Base-by-base conservation (phyloP, 2,329 filamentous ascomycete species). In the Colletotrichum sidae region DNA sequence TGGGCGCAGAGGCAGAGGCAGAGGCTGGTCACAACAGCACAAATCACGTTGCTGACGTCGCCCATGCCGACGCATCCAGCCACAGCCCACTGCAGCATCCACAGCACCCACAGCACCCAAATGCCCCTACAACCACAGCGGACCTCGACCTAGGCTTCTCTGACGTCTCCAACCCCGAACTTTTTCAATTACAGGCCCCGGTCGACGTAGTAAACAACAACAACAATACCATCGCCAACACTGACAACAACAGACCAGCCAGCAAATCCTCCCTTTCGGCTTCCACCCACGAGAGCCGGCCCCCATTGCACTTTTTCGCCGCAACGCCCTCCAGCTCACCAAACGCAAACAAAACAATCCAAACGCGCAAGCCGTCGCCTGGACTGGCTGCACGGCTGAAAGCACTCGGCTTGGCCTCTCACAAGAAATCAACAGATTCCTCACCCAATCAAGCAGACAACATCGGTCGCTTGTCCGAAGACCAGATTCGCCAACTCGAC, bases 401-500 rank as follows among this genome's bases (percentile, higher is more conserved):
- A 73, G 88, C 88, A 46, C 80, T 90, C 49, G 88, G 88, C 44
- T 89, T 90, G 68, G 86, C 86, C 61, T 76, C 77, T 34, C 68
- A 76, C 55, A 79, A 79, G 68, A 78, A 79, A 65, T 71, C 78
- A 68, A 73, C 73, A 51, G 61, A 69, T 37, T 68, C 56, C 53
- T 69, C 34, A 15, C 63, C 69, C 25, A 42, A 63, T 39, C 72
- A 74, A 55, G 70, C 69, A 75, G 83, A 86, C 55, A 78, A 80
- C 72, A 83, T 92, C 72, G 90, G 90, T 69, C 88, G 90, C 66
- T 87, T 93, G 59, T 84, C 90, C 71, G 88, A 92, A 76, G 83
- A 89, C 69, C 90, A 92, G 72, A 83, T 93, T 63, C 86, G 88
- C 70, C 84, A 88, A 72, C 85, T 93, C 71, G 90, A 94, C 79